Base-by-base conservation (phyloP, 148 eudicot species). In the Camellia sinensis region DNA sequence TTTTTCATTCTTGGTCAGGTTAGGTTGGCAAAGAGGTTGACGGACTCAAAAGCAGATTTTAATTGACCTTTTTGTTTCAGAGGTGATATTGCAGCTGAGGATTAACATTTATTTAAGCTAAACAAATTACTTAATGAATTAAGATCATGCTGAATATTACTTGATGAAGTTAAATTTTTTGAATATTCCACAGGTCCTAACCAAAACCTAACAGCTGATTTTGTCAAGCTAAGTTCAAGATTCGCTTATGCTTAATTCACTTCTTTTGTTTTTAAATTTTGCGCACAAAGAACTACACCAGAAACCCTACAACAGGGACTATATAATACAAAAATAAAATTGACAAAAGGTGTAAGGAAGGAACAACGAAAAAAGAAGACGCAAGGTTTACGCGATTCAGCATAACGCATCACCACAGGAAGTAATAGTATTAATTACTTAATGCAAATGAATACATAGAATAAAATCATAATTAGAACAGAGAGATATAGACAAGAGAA, bases 181-280 rank as follows among this genome's bases (percentile, higher is more conserved):
- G 9, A 61, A 15, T 22, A 71, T 61, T 12, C 41, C 10, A 52
- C 18, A 22, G 48, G 29, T 73, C 67, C 19, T 54, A 29, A 50
- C 54, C 69, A 67, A 22, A 78, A 3, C 19, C 50, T 21, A 78
- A 67, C 22, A 40, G 29, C 77, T 61, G 61, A 65, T 6, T 72
- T 46, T 8, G 1, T 13, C 29, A 63, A 60, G 50, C 46, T 18
- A 52, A 29, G 7, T 11, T 53, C 37, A 0, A 54, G 15, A 18
- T 37, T 10, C 2, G 10, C 22, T 78, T 41, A 29, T 63, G 43
- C 21, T 15, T 67, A 46, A 22, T 37, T 29, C 61, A 19, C 13
- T 67, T n/a, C 43, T 29, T 15, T 29, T 18, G 1, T 62, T 40
- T 52, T 22, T 5, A 52, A 18, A 40, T 48, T 11, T 46, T 46